Evolutionary conservation across 202 grass and related monocot genomes (phyloP).

Genomic region (Setaria viridis): DNA sequence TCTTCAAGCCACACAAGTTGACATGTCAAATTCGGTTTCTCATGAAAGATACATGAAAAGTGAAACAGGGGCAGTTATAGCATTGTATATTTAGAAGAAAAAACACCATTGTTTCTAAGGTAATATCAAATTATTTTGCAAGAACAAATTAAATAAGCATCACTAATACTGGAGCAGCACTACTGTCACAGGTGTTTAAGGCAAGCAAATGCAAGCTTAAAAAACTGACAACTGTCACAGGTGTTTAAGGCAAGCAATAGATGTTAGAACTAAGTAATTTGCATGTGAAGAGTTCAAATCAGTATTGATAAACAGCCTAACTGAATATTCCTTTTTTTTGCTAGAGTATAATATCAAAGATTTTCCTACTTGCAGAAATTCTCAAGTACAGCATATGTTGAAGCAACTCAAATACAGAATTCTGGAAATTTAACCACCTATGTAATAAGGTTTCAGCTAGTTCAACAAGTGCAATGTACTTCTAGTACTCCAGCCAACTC

Average conservation of each 20-base stretch:
- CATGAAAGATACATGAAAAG: too few relatives aligned
- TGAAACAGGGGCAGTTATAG: too few relatives aligned
- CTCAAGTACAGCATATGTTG: not conserved
- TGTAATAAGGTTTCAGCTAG: constrained; percentile 1
- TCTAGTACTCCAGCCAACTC: not conserved
- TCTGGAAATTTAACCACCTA: not conserved
- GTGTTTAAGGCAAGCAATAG: constrained; percentile 31
- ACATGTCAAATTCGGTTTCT: too few relatives aligned
- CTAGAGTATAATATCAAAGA: constrained; percentile 8
- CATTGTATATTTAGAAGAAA: not conserved
- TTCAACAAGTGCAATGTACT: constrained; percentile 17
- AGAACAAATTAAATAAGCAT: too few relatives aligned
- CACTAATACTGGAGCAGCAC: too few relatives aligned
- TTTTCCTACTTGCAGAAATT: not conserved
- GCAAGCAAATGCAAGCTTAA: constrained; percentile 39
- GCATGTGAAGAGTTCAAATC: constrained; percentile 6
- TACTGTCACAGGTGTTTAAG: too few relatives aligned
- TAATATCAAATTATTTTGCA: too few relatives aligned
- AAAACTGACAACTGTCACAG: constrained; percentile 4
- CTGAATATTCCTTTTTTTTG: not conserved
- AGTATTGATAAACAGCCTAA: constrained; percentile 14
- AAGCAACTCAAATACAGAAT: constrained; percentile 38
- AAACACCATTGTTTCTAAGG: too few relatives aligned
- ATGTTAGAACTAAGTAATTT: constrained; percentile 15
- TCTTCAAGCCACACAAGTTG: too few relatives aligned